Percentiles rank a stretch among this genome's conserved stretches.
Conservation (phyloP, 192 early-diverging fungal genomes). For the Gigaspora rosea region DNA sequence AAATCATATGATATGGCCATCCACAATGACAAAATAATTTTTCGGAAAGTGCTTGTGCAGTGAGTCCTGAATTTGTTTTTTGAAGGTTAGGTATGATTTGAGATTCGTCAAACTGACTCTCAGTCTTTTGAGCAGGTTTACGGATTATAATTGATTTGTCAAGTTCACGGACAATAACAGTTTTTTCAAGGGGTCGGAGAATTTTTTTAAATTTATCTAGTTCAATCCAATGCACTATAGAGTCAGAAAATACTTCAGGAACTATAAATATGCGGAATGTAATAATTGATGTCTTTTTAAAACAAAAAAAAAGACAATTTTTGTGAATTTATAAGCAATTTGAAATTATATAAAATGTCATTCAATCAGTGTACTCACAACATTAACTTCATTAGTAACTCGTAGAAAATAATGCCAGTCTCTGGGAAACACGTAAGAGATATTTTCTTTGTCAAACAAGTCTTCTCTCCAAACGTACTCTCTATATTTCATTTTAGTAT, state of each 20-base stretch:
- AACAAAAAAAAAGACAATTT: not conserved
- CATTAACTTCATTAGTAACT: not conserved
- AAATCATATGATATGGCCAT: conserved; percentile 21
- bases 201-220: conserved; percentile 1
- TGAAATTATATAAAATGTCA: not conserved
- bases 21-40: conserved; percentile 5
- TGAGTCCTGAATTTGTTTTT: not conserved
- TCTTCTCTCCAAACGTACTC: conserved; percentile 4
- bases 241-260: not conserved
- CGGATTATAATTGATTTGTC: not conserved
- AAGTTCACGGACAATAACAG: not conserved
- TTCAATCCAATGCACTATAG: not conserved
- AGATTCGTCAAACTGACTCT: not conserved
- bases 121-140: conserved; percentile 8
- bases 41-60: not conserved
- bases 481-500: conserved; percentile 15
- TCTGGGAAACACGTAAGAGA: conserved; percentile 1
- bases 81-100: not conserved
- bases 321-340: too few species aligned
- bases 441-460: not conserved
- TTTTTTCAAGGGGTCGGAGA: conserved; percentile 3
- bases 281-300: not conserved
- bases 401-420: conserved; percentile 6
- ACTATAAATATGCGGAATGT: not conserved
- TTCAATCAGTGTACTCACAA: not conserved